Conservation (phyloP, 345 rosid species). For the Luvunga scandens region DNA sequence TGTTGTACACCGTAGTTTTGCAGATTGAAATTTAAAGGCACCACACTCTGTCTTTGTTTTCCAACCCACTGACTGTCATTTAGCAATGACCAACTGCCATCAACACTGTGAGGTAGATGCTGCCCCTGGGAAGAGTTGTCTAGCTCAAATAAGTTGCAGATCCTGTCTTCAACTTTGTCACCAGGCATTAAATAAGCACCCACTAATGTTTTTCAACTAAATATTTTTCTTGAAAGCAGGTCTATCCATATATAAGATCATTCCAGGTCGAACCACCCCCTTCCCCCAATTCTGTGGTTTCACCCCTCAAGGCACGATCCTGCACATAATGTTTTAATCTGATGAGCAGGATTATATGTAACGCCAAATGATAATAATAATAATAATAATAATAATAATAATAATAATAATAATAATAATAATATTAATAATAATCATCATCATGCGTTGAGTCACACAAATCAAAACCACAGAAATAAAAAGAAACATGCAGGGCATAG, state of each 20-base stretch:
- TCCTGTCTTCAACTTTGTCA: slow-evolving; percentile 38
- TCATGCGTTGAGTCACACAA: not conserved
- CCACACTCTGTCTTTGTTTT: slow-evolving; percentile 26
- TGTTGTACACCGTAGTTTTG: slow-evolving; percentile 26
- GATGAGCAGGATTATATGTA: not conserved
- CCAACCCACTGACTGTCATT: slow-evolving; percentile 34
- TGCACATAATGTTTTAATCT: slow-evolving; percentile 9
- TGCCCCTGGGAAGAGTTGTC: slow-evolving; percentile 34
- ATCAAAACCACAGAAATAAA: slow-evolving; percentile 6
- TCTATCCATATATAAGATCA: slow-evolving; percentile 29
- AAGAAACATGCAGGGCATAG: not conserved
- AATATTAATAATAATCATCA: too few species aligned
- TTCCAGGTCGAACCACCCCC: slow-evolving; percentile 14
- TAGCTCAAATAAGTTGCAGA: slow-evolving; percentile 37
- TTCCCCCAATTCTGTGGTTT: not conserved
- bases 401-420: not conserved
- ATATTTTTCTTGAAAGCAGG: slow-evolving; percentile 19
- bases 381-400: not conserved
- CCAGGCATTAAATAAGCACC: slow-evolving; percentile 48
- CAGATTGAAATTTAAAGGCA: slow-evolving; percentile 25
- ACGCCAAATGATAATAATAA: not conserved
- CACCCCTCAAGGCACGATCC: slow-evolving; percentile 12
- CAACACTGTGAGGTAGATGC: slow-evolving; percentile 24
- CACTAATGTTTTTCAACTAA: slow-evolving; percentile 26
- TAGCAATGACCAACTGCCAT: slow-evolving; percentile 34